Base-by-base conservation (phyloP, 192 early-diverging fungal species). In the Linnemannia exigua region DNA sequence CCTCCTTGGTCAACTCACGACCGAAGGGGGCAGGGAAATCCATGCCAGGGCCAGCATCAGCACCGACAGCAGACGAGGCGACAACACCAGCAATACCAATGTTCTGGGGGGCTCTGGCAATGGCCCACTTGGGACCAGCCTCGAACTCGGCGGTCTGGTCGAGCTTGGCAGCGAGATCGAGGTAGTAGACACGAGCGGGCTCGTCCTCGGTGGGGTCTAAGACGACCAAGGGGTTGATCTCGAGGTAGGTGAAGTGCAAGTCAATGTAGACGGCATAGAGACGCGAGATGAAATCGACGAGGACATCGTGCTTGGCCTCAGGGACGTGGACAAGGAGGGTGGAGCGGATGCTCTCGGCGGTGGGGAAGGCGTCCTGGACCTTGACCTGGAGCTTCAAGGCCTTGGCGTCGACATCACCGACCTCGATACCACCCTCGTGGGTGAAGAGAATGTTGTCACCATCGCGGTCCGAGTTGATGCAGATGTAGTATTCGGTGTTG, bases 131-230 rank as follows among this genome's bases (percentile, higher is more conserved):
- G 89, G 97, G 94, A 76, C 97, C 97, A 63, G 91, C 91, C 87
- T 99, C 98, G 73, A 97, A 98, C 82, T 99, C 98, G 63, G 96
- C 98, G 70, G 97, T 98, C 88, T 99, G 98, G 90, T 99, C 98
- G n/a, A 99, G 90, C 92, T 98, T 99, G 71, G 98, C 97, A 58
- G 98, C 98, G 72, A 99, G 91, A 90, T 99, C 98, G 41, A 99
- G 93, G 82, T 96, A 98, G 84, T 94, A 94, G 74, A 99, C 95
- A 88, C 94, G 92, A 67, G 94, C 91, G 69, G 87, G 61, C 54
- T 87, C 75, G 68, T 84, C 81, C 22, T 82, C 70, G 19, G 73
- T 87, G 47, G 90, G 77, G 76, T 95, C 95, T 61, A 96, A 91
- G 67, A 99, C 98, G 6, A 99, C 98, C 72, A 99, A 91, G 48